phyloP scores from a whole-genome alignment of 2,329 filamentous ascomycete genomes.

The Penicillium sp. region DNA sequence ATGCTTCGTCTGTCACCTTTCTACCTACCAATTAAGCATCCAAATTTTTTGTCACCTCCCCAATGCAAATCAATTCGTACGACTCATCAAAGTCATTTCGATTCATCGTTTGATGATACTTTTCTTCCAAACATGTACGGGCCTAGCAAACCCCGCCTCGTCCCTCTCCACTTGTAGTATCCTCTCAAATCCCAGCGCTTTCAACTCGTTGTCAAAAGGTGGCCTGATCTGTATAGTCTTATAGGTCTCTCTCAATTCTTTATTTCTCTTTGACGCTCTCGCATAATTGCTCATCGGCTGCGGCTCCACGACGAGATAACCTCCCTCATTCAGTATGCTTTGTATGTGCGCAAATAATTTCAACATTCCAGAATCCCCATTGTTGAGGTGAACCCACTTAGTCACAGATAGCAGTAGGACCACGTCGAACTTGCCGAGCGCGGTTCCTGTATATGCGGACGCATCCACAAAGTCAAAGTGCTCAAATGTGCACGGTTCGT shows the following conservation, averaged over 20 bases:
- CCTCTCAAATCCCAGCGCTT: conserved; percentile 22
- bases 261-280: conserved; percentile 24
- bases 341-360: conserved; percentile 22
- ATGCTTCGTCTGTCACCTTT: too few species aligned
- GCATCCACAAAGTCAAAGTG: conserved; percentile 24
- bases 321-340: conserved; percentile 23
- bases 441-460: conserved; percentile 23
- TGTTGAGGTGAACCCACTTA: conserved; percentile 27
- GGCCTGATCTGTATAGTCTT: conserved; percentile 23
- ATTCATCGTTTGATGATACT: conserved; percentile 3
- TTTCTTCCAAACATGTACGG: conserved; percentile 25
- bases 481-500: conserved; percentile 26
- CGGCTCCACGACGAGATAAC: conserved; percentile 26
- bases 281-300: conserved; percentile 29
- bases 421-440: conserved; percentile 25
- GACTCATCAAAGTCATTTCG: neutral
- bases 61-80: too few species aligned
- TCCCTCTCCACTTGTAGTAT: conserved; percentile 23
- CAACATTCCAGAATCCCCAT: conserved; percentile 22
- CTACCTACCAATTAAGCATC: too few species aligned
- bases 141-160: conserved; percentile 25
- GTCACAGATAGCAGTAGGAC: conserved; percentile 24
- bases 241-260: conserved; percentile 27
- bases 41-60: too few species aligned
- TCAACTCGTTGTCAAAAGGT: conserved; percentile 24